Evolutionary conservation across 768 basidiomycete species (phyloP), one percentile per base, ranked within the genome.

Genomic region (Tulasnella sp.): DNA sequence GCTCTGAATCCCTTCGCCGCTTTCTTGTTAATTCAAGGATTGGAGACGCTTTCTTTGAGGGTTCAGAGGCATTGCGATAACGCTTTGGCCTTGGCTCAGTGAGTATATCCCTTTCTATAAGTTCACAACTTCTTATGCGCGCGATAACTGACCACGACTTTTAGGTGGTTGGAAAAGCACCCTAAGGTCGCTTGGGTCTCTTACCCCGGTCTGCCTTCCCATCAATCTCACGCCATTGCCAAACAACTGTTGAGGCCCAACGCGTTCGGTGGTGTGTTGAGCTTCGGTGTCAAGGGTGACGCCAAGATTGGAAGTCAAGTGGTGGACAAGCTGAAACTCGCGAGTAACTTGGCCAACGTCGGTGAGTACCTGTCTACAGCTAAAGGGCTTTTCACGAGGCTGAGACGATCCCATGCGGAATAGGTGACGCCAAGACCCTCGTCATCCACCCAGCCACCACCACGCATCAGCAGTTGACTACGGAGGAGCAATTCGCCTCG

Each of bases 21-120:
- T 1, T 93, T 93, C 84, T 85, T 92, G 64, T 86, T 93, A 12
- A 83, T 93, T n/a, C 90, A 91, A 80, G 92, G 92, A 54, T 85
- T 93, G 37, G 92, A 93, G 84, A 93, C 92, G 7, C 87, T 93
- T 75, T 89, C 87, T 78, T 83, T 93, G 73, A 87, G 92, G 19
- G 89, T 85, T 9, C 87, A 93, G 84, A 83, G 92, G 72, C 93
- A 94, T 81, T 86, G 85, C 72, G 85, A 89, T 49, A 93, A 94
- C 78, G 89, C 90, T 0, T 85, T 94, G 17, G 86, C 86, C 3
- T 85, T 94, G 29, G 93, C 93, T 0, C 82, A 84, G 64, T 76
- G 39, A n/a, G 72, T 40, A 52, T 52, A 9, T 52, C 49, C 49
- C 17, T 52, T 22, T 39, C 29, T 29, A 6, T 45, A n/a, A 15